A percentile compares a stretch with the other conserved stretches of the same genome.
These are phyloP conservation scores for Berkeleyomyces basicola DNA, from an alignment of 2,329 filamentous ascomycete genomes.

Conservation along the genomic window DNA sequence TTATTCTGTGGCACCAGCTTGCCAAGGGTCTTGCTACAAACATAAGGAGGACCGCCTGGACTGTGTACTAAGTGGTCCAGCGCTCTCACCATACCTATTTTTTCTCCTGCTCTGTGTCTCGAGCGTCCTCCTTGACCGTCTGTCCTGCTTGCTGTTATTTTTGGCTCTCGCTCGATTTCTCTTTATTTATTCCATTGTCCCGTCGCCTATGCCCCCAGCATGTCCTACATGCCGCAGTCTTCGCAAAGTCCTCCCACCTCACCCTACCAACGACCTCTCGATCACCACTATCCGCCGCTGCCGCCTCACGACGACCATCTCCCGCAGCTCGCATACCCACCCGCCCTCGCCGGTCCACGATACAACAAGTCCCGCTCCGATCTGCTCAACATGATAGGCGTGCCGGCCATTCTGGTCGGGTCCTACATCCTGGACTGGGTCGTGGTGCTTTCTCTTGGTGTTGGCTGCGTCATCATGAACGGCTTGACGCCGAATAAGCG, in stretches of 20 bases:
- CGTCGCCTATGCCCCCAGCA: neutral
- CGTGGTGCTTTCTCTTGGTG: conserved; percentile 42
- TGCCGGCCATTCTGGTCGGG: conserved; percentile 25
- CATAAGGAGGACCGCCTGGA: neutral
- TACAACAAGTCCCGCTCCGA: neutral
- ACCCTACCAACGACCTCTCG: neutral
- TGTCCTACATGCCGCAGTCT: conserved; percentile 9
- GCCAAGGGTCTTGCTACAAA: neutral
- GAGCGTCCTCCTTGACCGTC: conserved; percentile 1
- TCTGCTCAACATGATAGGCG: conserved; percentile 5
- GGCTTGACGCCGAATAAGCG: conserved; percentile 46
- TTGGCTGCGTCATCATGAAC: conserved; percentile 42
- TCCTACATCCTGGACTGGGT: conserved; percentile 66
- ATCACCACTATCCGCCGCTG: neutral
- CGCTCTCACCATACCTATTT: neutral
- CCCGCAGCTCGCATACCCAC: conserved; percentile 2
- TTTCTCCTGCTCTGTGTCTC: conserved; percentile 6
- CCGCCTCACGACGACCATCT: neutral
- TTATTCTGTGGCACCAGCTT: neutral
- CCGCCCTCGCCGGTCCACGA: neutral
- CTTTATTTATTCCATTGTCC: neutral
- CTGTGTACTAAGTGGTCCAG: neutral
- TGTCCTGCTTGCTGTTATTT: neutral
- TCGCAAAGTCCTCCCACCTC: conserved; percentile 11
- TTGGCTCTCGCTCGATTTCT: conserved; percentile 1